phyloP scores from a whole-genome alignment of 371 early-diverging fungal species.

The Mortierella sp. region DNA sequence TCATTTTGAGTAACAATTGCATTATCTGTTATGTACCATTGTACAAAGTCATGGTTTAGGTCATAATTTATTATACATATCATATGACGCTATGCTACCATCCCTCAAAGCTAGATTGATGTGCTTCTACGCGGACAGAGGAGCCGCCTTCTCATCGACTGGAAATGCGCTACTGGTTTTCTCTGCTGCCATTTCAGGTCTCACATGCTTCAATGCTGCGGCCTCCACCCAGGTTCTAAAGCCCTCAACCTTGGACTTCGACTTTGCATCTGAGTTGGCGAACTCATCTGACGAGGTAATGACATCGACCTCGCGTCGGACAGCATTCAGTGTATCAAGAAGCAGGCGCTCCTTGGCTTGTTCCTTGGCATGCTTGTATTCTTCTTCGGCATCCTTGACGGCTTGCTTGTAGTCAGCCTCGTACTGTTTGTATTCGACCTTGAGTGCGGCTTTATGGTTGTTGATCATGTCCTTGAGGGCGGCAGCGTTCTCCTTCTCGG shows the following conservation, averaged over 20 bases:
- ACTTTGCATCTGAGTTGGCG: conserved; percentile 27
- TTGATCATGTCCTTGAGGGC: conserved; percentile 17
- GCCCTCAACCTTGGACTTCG: conserved; percentile 21
- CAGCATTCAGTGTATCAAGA: conserved; percentile 1
- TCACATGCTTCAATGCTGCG: background rate
- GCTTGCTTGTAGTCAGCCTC: conserved; percentile 27
- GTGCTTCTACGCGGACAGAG: too few relatives aligned
- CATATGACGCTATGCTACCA: too few relatives aligned
- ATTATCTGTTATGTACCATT: too few relatives aligned
- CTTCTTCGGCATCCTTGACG: conserved; percentile 25
- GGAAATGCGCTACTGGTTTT: too few relatives aligned
- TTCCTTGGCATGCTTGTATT: conserved; percentile 10
- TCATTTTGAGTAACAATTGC: too few relatives aligned
- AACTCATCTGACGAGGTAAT: conserved; percentile 8
- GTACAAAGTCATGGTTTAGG: too few relatives aligned
- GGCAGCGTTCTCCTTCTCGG: conserved; percentile 30
- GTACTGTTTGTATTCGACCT: conserved; percentile 23
- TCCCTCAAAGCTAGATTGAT: too few relatives aligned
- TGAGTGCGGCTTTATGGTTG: conserved; percentile 23
- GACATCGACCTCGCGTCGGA: conserved; percentile 21
- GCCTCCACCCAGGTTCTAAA: conserved; percentile 11
- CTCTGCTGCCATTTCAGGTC: too few relatives aligned
- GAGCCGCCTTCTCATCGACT: too few relatives aligned
- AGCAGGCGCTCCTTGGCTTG: conserved; percentile 26
- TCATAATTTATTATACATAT: too few relatives aligned